Evolutionary conservation across 2,329 filamentous ascomycete genomes (phyloP), one percentile per base, ranked within the genome.

Genomic region (Leptoxyphium fumago): DNA sequence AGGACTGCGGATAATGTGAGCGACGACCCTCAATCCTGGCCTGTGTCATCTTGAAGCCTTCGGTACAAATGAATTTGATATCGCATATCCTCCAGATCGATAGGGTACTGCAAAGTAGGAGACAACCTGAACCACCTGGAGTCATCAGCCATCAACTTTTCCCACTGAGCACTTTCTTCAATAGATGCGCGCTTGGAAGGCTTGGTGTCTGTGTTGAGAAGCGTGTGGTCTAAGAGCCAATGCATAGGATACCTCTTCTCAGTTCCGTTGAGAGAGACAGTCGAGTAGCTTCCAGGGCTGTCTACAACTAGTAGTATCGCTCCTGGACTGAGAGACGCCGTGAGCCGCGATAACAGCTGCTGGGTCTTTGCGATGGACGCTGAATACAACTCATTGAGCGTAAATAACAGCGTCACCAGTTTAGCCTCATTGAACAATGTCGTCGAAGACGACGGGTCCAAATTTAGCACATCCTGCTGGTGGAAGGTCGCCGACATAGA

Each of bases 301-400:
- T 98, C 89, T 3, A 95, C 80, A 2, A 96, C 84, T 0, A 96
- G 73, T 1, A 96, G 67, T 34, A 89, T 61, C 2, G 84, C 76
- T 1, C 77, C 80, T 0, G 67, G 47, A 0, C 70, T 64, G 2
- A 83, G 59, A 1, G 65, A 52, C 1, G 74, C 67, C 0, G 82
- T 84, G 14, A 95, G 65, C 1, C 68, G 68, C 3, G 86, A 71
- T 0, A 98, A 70, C 50, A 96, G 80, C 2, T 70, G 68, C 0
- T 89, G 94, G 0, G 89, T 86, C 52, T 78, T 77, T 2, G 78
- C 70, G 18, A 87, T 76, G 1, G 80, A 85, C 0, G 76, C 70
- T 0, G 84, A 82, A 67, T 95, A 96, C 0, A 98, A 77, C 64
- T 98, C 91, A 61, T 96, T 96, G 40, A 96, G 74, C 0, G 89